Evolutionary conservation across 2,329 filamentous ascomycete species (phyloP), one percentile per base, ranked within the genome.

Genomic region (Cordyceps cicadae): DNA sequence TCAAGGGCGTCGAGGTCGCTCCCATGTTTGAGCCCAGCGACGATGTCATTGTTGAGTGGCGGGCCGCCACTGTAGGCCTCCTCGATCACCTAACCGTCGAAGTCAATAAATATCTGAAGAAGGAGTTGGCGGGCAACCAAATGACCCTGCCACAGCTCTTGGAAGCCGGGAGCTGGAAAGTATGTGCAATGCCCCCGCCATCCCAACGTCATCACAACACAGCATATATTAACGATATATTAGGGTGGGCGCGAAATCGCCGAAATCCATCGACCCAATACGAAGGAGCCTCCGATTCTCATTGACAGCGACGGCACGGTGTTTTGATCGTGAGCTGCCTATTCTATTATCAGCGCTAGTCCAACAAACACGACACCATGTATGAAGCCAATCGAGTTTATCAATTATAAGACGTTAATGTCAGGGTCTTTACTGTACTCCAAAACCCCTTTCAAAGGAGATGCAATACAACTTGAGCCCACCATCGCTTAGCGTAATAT

Each of bases 91-190:
- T 87, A 45, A 78, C 78, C 59, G 66, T 63, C 2, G 78, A 81
- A 54, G 78, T 85, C 41, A 79, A 81, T 66, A 90, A 90, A 71
- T 74, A 78, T 46, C 76, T 97, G 53, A 85, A 83, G 60, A 70
- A 68, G 2, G 81, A 85, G 59, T 75, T 97, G 46, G 81, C 79
- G 8, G 90, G 89, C 3, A 77, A 84, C 43, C 85, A 93, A 66
- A 76, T 99, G 71, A 89, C 79, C 46, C 75, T 97, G 66, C 86
- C 92, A 6, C 94, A 99, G 73, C 85, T 99, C 77, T 80, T 99
- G 19, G 94, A 97, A 74, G 94, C 93, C 15, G 94, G 94, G 56
- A 96, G 90, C 70, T 99, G 94, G 93, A 97, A 97, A 89, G 92
- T 94, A 74, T 49, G 53, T 46, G 24, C 5, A 37, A 11, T 5